Evolutionary conservation across 768 basidiomycete species (phyloP).

Genomic region (Mrakia frigida): DNA sequence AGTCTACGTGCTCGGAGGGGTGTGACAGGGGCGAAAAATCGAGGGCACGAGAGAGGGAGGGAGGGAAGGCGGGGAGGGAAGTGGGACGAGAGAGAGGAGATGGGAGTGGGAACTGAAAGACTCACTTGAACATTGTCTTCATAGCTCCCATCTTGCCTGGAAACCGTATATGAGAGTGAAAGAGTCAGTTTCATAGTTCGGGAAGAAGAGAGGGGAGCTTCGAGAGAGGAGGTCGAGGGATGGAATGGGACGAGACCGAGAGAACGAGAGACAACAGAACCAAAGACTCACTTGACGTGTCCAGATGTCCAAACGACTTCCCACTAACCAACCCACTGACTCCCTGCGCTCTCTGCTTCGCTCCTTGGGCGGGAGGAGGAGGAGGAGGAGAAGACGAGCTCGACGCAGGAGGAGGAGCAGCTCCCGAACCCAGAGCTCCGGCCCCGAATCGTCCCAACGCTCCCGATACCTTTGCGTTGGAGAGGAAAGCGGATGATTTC

Average conservation of each 20-base stretch:
- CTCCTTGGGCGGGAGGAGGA: background rate
- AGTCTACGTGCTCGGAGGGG: background rate
- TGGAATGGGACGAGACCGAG: background rate
- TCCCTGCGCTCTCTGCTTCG: conserved; percentile 3
- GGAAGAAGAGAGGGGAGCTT: background rate
- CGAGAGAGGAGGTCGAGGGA: background rate
- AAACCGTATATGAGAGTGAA: background rate
- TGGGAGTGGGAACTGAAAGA: background rate
- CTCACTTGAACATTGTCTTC: conserved; percentile 30
- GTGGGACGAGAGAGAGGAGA: background rate
- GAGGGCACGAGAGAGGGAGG: background rate
- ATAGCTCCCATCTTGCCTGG: conserved; percentile 22
- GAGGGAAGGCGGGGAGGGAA: too few species aligned
- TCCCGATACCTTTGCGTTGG: conserved; percentile 2
- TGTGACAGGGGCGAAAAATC: background rate
- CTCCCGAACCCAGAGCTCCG: background rate
- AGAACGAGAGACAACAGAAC: background rate
- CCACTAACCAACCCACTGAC: conserved; percentile 14
- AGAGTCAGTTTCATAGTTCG: background rate
- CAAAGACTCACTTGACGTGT: conserved; percentile 17
- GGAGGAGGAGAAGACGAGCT: background rate
- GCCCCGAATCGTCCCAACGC: conserved; percentile 2
- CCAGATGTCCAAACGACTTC: conserved; percentile 30
- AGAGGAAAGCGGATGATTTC: background rate
- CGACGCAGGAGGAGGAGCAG: background rate